Evolutionary conservation across 805 yeast species (phyloP), one percentile per base, ranked within the genome.

Genomic region (Suhomyces vadensis): DNA sequence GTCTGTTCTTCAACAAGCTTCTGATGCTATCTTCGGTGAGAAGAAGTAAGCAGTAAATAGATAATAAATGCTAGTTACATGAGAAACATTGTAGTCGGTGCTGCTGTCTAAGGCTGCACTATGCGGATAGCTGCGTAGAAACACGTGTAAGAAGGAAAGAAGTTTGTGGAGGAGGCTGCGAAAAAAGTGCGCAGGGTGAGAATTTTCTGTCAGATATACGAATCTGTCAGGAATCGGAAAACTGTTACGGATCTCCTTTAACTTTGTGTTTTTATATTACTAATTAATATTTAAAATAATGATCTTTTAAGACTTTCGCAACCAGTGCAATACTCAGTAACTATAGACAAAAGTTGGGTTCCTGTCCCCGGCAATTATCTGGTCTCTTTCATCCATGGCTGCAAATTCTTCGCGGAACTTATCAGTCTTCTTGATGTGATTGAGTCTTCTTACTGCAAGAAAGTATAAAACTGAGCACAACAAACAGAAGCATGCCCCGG

Each of bases 401-500:
- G 57, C 58, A 44, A 58, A 70, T 31, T 65, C 47, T 22, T 47
- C 51, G 14, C 49, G 51, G 46, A 67, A 70, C 13, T 44, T 47
- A 4, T 57, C 61, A 7, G 62, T 52, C 31, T 56, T 49, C 47
- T 66, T 66, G 25, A 53, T 35, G 8, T 39, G 27, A 23, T 47
- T 51, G 31, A 59, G 46, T 52, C 65, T 49, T 22, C 25, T 21
- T 36, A 66, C 51, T 9, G 51, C 38, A 37, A 60, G 49, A 50
- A 64, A 62, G 54, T 77, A 80, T 3, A 48, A 54, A 13, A 57
- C 8, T 11, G 65, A 55, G 39, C 60, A 51, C 4, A 67, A 44
- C 49, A 77, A 64, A 2, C 79, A 58, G 47, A 81, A 63, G n/a
- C 60, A 59, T 4, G 69, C 59, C 45, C 78, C 73, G 0, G 78